Evolutionary conservation across 441 rosid genomes (phyloP).

Genomic region (Lepidium campestre): DNA sequence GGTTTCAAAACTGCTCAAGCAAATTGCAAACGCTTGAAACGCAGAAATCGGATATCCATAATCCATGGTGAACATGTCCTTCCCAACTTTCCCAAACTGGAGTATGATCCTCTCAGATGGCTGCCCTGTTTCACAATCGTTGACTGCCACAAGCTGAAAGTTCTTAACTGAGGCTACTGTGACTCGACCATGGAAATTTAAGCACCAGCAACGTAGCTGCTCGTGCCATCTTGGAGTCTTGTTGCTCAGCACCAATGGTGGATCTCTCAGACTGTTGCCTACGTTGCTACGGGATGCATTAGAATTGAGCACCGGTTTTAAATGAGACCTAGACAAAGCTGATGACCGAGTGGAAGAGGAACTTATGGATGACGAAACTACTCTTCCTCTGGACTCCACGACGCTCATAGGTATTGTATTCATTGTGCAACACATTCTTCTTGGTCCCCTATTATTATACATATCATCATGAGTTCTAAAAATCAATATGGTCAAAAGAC

Average conservation of each 20-base stretch:
- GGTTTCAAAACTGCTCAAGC: conserved; percentile 70
- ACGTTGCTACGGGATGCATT: conserved; percentile 26
- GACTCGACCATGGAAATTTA: conserved; percentile 70
- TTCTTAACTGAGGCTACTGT: conserved; percentile 69
- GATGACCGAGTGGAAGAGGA: conserved; percentile 33
- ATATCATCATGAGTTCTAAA: neutral
- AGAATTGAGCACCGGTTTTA: conserved; percentile 29
- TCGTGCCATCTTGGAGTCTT: conserved; percentile 75
- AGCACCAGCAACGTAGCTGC: conserved; percentile 77
- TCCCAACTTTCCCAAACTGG: conserved; percentile 73
- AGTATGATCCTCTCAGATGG: conserved; percentile 54
- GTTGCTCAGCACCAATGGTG: conserved; percentile 43
- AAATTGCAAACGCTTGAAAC: conserved; percentile 66
- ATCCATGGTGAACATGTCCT: conserved; percentile 72
- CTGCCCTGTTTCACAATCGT: conserved; percentile 31
- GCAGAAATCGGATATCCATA: conserved; percentile 72
- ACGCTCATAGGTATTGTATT: conserved; percentile 43
- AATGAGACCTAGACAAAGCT: conserved; percentile 41
- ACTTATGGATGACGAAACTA: conserved; percentile 31
- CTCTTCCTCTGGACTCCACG: conserved; percentile 41
- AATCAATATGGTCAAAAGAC: neutral
- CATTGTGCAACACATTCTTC: conserved; percentile 62
- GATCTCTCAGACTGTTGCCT: conserved; percentile 29
- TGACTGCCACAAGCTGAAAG: conserved; percentile 60
- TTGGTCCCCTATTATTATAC: conserved; percentile 47